Evolutionary conservation across 257 asterid genomes (phyloP), one percentile per base, ranked within the genome.

Genomic region (Solanum chiquidenum): DNA sequence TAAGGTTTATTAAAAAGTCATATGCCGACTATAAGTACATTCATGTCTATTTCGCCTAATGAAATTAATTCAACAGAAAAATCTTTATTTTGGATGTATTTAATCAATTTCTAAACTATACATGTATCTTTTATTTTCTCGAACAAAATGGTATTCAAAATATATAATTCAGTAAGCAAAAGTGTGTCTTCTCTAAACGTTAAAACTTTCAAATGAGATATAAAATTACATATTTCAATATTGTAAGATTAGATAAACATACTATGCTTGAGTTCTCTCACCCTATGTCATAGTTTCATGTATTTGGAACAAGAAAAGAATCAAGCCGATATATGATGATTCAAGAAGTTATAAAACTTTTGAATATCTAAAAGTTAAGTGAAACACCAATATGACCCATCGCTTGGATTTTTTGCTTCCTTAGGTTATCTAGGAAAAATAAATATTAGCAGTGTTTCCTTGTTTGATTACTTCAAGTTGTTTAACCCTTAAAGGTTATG

Each of bases 1-100:
- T 20, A 92, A 91, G 91, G 80, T 58, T 86, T 86, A 87, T 69
- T 92, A 94, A 79, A 90, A 76, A 87, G 73, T 86, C 2, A 46
- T 46, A 88, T 89, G 21, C 83, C 87, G 4, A 9, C 72, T 25
- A 74, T 83, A 21, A 83, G 76, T 52, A 86, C 77, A 44, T 83
- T 75, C n/a, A 16, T 68, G 33, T 38, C 31, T 40, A 49, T 25
- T 12, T 49, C 74, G 1, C 9, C 21, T 12, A 68, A 5, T 29
- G 35, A 68, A 68, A 68, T 5, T 12, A 68, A 25, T 27, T 27
- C 74, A 12, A 33, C 37, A 2, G 2, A 68, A 27, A 49, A 3
- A 12, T 33, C 10, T 68, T 89, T 38, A 90, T 92, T 49, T 13
- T 27, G 11, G 23, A 29, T 68, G 23, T 68, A 29, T 29, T 66